phyloP scores from a whole-genome alignment of 2,329 filamentous ascomycete genomes.

The Xylaria sp. region DNA sequence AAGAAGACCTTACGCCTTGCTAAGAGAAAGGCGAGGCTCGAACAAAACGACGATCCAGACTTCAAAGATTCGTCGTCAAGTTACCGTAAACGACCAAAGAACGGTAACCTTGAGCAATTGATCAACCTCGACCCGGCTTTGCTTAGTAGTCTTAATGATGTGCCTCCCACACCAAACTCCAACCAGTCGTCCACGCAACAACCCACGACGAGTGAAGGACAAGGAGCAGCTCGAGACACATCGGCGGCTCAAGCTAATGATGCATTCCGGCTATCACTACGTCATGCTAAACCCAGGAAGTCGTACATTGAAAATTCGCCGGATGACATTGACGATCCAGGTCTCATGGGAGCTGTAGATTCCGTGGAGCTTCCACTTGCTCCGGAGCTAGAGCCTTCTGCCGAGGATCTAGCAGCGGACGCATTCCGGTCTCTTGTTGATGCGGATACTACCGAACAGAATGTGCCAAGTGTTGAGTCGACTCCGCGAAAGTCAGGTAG shows the following conservation, averaged over 20 bases:
- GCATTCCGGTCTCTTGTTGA: conserved; percentile 32
- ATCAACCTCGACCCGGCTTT: conserved; percentile 52
- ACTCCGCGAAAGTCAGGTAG: conserved; percentile 27
- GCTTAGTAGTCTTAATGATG: conserved; percentile 33
- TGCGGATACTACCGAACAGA: conserved; percentile 12
- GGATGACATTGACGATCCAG: conserved; percentile 41
- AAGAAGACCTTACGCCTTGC: conserved; percentile 50
- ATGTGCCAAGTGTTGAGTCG: not conserved
- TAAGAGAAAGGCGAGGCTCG: conserved; percentile 48
- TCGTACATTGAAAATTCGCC: conserved; percentile 48
- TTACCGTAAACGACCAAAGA: conserved; percentile 40
- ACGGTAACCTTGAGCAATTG: conserved; percentile 33
- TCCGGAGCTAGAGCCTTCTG: conserved; percentile 22
- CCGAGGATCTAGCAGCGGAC: conserved; percentile 40
- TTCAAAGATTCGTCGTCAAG: conserved; percentile 40
- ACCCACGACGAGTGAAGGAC: not conserved
- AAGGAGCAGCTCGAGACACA: conserved; percentile 17
- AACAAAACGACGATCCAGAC: conserved; percentile 51
- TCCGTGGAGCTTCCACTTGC: conserved; percentile 12
- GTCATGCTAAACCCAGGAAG: conserved; percentile 47
- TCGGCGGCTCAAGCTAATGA: conserved; percentile 28
- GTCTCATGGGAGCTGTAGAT: conserved; percentile 22
- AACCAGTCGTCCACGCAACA: conserved; percentile 18
- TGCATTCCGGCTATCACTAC: conserved; percentile 44
- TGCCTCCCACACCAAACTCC: conserved; percentile 22